Conservation (phyloP, 495 filamentous ascomycete species). For the Staphylotrichum tortipilum region DNA sequence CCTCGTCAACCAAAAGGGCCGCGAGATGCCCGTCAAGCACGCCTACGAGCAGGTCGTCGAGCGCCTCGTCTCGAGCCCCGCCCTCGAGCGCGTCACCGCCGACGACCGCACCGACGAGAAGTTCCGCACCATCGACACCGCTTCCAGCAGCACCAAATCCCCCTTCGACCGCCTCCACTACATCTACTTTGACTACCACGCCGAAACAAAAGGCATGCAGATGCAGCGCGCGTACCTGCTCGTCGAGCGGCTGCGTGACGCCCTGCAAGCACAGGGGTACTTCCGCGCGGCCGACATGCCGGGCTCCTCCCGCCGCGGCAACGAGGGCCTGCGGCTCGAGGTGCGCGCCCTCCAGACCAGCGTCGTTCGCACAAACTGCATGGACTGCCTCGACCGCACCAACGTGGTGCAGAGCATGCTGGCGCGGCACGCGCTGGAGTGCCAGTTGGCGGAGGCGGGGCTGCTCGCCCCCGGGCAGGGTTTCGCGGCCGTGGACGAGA, state of each 20-base stretch:
- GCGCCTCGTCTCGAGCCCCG: constrained; percentile 61
- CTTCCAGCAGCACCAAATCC: constrained; percentile 31
- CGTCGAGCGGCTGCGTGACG: constrained; percentile 66
- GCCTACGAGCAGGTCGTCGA: constrained; percentile 87
- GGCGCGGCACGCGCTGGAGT: constrained; percentile 75
- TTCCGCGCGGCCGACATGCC: constrained; percentile 88
- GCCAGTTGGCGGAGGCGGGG: constrained; percentile 75
- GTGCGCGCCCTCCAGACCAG: constrained; percentile 69
- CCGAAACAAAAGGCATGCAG: constrained; percentile 85
- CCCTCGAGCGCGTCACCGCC: constrained; percentile 49
- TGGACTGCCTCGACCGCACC: constrained; percentile 97
- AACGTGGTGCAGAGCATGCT: constrained; percentile 97
- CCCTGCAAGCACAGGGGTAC: constrained; percentile 69
- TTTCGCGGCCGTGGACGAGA: constrained; percentile 58
- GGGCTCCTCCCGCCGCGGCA: constrained; percentile 43
- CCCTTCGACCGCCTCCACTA: constrained; percentile 80
- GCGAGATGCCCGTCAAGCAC: constrained; percentile 76
- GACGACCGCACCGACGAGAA: constrained; percentile 61
- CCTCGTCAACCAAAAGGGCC: constrained; percentile 87
- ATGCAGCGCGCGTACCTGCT: constrained; percentile 89
- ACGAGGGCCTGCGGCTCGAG: constrained; percentile 62
- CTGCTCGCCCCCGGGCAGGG: constrained; percentile 61
- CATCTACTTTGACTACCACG: constrained; percentile 96
- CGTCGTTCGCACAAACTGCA: constrained; percentile 94
- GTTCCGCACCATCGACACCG: constrained; percentile 65